These are phyloP conservation scores for Hypoxylon perforatum DNA, from an alignment of 495 filamentous ascomycete species.

Conservation along the genomic window DNA sequence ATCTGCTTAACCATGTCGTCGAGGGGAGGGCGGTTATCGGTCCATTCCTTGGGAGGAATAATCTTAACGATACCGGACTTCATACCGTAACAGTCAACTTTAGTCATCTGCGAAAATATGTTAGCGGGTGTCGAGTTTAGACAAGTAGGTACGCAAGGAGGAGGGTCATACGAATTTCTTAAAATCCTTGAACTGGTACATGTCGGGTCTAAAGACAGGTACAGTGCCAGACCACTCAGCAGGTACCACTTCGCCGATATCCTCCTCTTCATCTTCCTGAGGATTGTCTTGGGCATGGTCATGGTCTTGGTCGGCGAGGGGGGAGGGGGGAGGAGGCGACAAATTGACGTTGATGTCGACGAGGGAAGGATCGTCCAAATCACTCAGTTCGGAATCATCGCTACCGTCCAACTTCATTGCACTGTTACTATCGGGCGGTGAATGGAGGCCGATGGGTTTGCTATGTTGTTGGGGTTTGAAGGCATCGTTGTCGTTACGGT, in stretches of 20 bases:
- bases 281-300: conserved; percentile 42
- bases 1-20: conserved; percentile 90
- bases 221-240: conserved; percentile 92
- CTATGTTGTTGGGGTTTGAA: conserved; percentile 13
- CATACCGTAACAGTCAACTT: conserved; percentile 95
- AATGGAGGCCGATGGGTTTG: conserved; percentile 58
- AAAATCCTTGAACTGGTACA: conserved; percentile 94
- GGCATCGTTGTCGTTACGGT: conserved; percentile 15
- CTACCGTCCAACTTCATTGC: conserved; percentile 60
- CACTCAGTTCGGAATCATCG: conserved; percentile 66
- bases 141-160: conserved; percentile 8
- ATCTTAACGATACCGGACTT: conserved; percentile 96
- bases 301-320: conserved; percentile 19
- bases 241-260: conserved; percentile 78
- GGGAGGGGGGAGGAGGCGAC: conserved; percentile 27
- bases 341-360: conserved; percentile 49
- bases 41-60: conserved; percentile 95
- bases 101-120: conserved; percentile 66
- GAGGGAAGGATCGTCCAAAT: conserved; percentile 58
- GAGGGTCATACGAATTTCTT: conserved; percentile 72
- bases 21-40: conserved; percentile 76
- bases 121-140: conserved; percentile 17
- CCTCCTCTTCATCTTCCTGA: conserved; percentile 65
- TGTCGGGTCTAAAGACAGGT: conserved; percentile 94
- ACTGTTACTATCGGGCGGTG: conserved; percentile 63